Base-by-base conservation (phyloP, 441 rosid genomes). In the Populus hybrid region DNA sequence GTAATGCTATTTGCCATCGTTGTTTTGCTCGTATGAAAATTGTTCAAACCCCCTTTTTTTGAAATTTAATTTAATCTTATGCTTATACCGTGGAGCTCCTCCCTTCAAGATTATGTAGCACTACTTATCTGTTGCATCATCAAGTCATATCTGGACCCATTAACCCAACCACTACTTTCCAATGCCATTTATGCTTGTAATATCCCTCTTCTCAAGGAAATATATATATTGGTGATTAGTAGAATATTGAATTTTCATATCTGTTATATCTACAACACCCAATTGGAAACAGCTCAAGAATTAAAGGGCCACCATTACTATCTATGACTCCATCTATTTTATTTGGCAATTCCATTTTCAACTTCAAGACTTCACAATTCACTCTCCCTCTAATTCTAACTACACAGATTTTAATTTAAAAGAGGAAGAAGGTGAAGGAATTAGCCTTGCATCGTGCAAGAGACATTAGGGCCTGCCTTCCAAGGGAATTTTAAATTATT, bases 401-500 rank as follows among this genome's bases (percentile, higher is more conserved):
- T 1, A 34, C 36, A 34, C 36, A 34, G 26, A 14, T 18, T 20
- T 21, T 3, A 57, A 9, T 34, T 21, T 21, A 14, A 75, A 30
- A 68, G 10, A 68, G 14, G 42, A 50, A 10, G 6, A 46, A 14
- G 18, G 12, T 11, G 46, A 69, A 61, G 32, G 59, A 67, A 50
- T 38, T 38, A 12, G 54, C 26, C 8, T 57, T 14, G 5, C 32
- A 20, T 7, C 57, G 30, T 66, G 64, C 38, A 67, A 18, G 54
- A 64, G 69, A 67, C 32, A 46, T 42, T 8, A 32, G 28, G n/a
- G 61, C 8, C 23, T 24, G 14, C 14, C 35, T 26, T 14, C 32
- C 21, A 76, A 69, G 74, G 70, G 69, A 69, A 76, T 35, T 69
- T 73, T 69, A 74, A 59, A 26, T 57, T n/a, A 1, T 14, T 46